Evolutionary conservation across 495 filamentous ascomycete species (phyloP).

Genomic region (Barbatosphaeria neglecta): DNA sequence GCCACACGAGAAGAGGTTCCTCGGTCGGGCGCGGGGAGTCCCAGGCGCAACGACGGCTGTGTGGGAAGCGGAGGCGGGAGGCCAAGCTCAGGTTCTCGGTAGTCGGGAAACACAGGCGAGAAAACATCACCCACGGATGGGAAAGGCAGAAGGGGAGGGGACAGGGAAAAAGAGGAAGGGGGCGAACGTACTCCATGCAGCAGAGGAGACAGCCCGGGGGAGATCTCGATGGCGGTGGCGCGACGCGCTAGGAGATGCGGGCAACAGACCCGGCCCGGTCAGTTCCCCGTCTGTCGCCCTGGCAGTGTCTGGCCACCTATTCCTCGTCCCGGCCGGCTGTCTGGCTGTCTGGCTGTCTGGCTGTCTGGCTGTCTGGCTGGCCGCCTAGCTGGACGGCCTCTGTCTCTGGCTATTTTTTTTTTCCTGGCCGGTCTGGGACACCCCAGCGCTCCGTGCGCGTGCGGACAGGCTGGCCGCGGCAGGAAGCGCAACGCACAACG

Average conservation of each 20-base stretch:
- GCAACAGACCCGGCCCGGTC: too few species aligned
- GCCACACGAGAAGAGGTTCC: not conserved
- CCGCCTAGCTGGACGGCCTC: not conserved
- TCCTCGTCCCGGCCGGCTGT: too few species aligned
- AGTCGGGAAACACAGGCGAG: slow-evolving; percentile 9
- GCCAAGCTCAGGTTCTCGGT: slow-evolving; percentile 10
- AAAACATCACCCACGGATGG: too few species aligned
- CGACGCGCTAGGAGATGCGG: too few species aligned
- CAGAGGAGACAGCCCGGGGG: too few species aligned
- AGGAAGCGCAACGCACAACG: not conserved
- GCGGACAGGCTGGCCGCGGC: not conserved
- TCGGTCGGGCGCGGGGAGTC: slow-evolving; percentile 1
- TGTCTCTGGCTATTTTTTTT: too few species aligned
- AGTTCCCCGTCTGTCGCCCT: too few species aligned
- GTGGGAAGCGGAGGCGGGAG: slow-evolving; percentile 19
- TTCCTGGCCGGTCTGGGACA: too few species aligned
- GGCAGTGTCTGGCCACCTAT: too few species aligned
- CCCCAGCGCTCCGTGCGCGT: not conserved
- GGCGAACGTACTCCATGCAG: too few species aligned
- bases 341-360: too few species aligned
- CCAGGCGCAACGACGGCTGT: slow-evolving; percentile 7
- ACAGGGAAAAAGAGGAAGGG: not conserved
- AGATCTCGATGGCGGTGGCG: not conserved
- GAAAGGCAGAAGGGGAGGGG: slow-evolving; percentile 10
- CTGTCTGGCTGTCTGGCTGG: not conserved